Evolutionary conservation across 148 eudicot genomes (phyloP).

Genomic region (Drosera capensis): DNA sequence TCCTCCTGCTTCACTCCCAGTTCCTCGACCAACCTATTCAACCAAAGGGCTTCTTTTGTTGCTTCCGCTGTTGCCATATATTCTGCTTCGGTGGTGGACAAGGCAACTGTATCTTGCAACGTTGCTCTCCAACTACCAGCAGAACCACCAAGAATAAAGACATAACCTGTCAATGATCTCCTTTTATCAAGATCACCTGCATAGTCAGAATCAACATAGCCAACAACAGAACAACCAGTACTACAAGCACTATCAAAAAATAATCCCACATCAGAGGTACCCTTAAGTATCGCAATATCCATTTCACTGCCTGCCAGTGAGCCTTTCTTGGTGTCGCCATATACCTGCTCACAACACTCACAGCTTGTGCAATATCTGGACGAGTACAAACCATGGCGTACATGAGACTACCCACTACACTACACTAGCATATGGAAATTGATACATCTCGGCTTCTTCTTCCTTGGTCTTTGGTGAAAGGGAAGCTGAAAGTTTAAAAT

Average conservation of each 20-base stretch:
- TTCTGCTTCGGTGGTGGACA: background rate
- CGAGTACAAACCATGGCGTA: background rate
- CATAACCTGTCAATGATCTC: background rate
- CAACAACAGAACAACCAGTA: background rate
- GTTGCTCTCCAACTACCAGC: background rate
- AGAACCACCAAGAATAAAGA: background rate
- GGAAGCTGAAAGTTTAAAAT: background rate
- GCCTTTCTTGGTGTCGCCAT: background rate
- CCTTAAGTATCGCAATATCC: background rate
- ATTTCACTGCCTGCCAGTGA: background rate
- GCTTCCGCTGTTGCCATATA: background rate
- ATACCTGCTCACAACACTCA: constrained; percentile 1
- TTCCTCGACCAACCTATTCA: background rate
- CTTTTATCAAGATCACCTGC: background rate
- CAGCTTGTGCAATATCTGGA: background rate
- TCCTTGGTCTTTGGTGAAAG: background rate
- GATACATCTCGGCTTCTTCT: background rate
- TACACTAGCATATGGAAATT: background rate
- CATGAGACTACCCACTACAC: constrained; percentile 1
- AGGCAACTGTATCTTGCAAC: background rate
- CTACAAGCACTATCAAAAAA: background rate
- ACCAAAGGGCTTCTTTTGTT: background rate
- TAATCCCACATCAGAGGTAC: background rate
- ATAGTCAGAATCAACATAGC: constrained; percentile 1
- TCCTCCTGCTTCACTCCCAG: background rate